phyloP scores from a whole-genome alignment of 306 rosid genomes.

The Cicer pinnatifidum region DNA sequence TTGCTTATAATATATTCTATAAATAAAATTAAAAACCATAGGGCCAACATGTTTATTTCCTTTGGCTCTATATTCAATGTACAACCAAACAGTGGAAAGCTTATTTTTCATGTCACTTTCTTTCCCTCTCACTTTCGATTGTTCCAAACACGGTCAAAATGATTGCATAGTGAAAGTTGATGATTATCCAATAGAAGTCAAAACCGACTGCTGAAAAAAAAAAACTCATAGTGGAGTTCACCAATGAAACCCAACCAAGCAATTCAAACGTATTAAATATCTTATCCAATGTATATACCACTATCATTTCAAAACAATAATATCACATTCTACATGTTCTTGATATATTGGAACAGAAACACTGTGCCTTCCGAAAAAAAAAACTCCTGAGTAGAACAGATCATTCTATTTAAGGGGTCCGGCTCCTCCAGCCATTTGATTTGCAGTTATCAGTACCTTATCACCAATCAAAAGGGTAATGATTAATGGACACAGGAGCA shows the following conservation, averaged over 20 bases:
- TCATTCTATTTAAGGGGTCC: conserved; percentile 2
- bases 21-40: too few species aligned
- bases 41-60: too few species aligned
- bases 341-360: background rate
- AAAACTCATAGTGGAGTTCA: background rate
- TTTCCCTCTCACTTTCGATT: background rate
- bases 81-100: background rate
- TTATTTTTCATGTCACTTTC: background rate
- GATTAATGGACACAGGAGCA: background rate
- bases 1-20: too few species aligned
- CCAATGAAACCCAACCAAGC: background rate
- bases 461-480: background rate
- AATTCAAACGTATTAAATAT: background rate
- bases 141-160: background rate
- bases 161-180: background rate
- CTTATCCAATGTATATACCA: background rate
- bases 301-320: background rate
- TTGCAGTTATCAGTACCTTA: conserved; percentile 35
- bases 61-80: too few species aligned
- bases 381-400: conserved; percentile 7
- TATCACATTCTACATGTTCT: conserved; percentile 7
- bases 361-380: background rate
- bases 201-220: background rate
- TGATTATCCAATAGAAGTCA: background rate
- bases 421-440: conserved; percentile 18